A percentile compares a stretch with the other conserved stretches of the same genome.
Conservation (phyloP, 495 filamentous ascomycete species). For the Venustampulla echinocandica region DNA sequence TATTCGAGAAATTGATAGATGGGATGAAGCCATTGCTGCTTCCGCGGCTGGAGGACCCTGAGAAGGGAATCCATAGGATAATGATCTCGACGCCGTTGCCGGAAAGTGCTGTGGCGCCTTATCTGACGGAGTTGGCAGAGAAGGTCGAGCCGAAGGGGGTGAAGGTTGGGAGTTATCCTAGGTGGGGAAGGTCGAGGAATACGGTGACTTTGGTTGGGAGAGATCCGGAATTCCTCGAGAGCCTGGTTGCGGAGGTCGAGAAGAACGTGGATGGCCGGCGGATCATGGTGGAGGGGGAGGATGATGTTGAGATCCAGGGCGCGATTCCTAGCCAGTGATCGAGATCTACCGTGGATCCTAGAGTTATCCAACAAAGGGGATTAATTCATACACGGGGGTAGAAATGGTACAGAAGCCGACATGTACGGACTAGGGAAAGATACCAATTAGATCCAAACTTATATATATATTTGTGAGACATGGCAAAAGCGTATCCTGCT, state of each 20-base stretch:
- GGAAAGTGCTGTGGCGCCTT: conserved; percentile 77
- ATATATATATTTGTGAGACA: too few relatives aligned
- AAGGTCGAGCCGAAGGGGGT: conserved; percentile 63
- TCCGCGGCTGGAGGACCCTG: conserved; percentile 63
- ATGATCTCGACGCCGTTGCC: conserved; percentile 77
- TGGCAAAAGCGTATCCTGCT: too few relatives aligned
- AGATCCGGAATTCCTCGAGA: conserved; percentile 40
- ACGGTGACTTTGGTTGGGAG: conserved; percentile 85
- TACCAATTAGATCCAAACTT: too few relatives aligned
- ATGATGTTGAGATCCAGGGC: conserved; percentile 25
- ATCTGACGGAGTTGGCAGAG: conserved; percentile 67
- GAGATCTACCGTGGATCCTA: neutral
- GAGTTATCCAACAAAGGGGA: conserved; percentile 6
- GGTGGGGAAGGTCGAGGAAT: conserved; percentile 82
- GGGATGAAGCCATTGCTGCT: conserved; percentile 61
- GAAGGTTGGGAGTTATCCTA: conserved; percentile 94
- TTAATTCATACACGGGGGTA: too few relatives aligned
- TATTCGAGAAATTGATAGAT: conserved; percentile 73
- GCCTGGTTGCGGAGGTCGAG: conserved; percentile 40
- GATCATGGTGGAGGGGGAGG: conserved; percentile 36
- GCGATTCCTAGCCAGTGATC: conserved; percentile 5
- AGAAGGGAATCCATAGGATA: conserved; percentile 67
- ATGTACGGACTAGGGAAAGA: too few relatives aligned
- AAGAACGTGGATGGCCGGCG: conserved; percentile 37
- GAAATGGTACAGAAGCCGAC: too few relatives aligned